Conservation (phyloP, 768 basidiomycete species). For the Boletus subparvulus region DNA sequence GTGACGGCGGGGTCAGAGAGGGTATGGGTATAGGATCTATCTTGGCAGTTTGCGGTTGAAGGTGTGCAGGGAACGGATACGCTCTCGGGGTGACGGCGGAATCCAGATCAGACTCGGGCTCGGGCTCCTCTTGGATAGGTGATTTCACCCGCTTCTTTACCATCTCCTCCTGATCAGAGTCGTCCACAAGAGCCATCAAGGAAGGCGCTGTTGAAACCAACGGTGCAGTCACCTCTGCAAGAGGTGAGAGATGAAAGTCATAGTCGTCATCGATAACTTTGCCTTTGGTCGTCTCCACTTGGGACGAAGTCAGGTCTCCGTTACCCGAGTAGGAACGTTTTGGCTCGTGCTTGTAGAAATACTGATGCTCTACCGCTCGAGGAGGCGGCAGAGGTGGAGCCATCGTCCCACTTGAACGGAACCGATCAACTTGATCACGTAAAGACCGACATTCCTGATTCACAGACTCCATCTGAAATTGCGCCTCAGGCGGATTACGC, state of each 20-base stretch:
- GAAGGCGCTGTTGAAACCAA: slow-evolving; percentile 30
- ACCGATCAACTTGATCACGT: slow-evolving; percentile 29
- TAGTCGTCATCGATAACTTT: slow-evolving; percentile 27
- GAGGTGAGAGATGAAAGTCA: slow-evolving; percentile 34
- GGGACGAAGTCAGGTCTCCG: slow-evolving; percentile 13
- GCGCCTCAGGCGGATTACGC: slow-evolving; percentile 6
- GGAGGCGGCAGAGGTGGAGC: slow-evolving; percentile 1
- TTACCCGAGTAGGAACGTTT: slow-evolving; percentile 21
- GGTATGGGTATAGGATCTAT: slow-evolving; percentile 31
- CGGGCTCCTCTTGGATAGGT: slow-evolving; percentile 24
- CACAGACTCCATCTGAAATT: slow-evolving; percentile 22
- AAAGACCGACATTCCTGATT: slow-evolving; percentile 28
- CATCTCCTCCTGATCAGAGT: slow-evolving; percentile 31
- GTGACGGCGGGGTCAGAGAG: slow-evolving; percentile 26
- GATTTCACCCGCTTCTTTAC: slow-evolving; percentile 18
- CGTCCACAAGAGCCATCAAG: slow-evolving; percentile 30
- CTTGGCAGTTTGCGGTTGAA: slow-evolving; percentile 22
- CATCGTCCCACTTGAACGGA: slow-evolving; percentile 13
- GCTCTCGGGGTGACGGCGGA: slow-evolving; percentile 1
- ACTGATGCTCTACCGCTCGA: slow-evolving; percentile 23
- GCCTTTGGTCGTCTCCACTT: slow-evolving; percentile 19
- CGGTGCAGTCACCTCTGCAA: slow-evolving; percentile 25
- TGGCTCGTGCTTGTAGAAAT: slow-evolving; percentile 21
- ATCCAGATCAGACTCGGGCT: slow-evolving; percentile 27
- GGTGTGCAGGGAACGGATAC: slow-evolving; percentile 29